Conservation (phyloP, 75 land plant genomes). For the Selaginella moellendorffii region DNA sequence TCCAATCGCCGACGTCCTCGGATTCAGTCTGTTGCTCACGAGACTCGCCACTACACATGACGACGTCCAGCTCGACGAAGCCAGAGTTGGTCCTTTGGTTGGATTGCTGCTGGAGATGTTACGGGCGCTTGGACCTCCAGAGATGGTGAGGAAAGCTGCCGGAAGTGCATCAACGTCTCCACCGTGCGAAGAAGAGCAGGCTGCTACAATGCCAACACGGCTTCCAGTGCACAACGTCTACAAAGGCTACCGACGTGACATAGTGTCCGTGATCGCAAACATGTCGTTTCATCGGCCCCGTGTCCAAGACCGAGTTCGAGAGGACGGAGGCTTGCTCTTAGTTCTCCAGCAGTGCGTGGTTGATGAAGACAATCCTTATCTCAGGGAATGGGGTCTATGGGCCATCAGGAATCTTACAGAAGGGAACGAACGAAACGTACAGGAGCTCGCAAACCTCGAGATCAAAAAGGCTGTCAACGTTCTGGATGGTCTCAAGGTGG, state of each 20-base stretch:
- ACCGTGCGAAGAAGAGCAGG: too few species aligned
- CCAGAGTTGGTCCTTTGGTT: slow-evolving; percentile 38
- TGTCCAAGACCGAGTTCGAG: slow-evolving; percentile 62
- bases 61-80: neutral
- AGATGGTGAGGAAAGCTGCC: slow-evolving; percentile 7
- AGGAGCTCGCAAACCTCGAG: slow-evolving; percentile 44
- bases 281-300: slow-evolving; percentile 35
- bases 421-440: slow-evolving; percentile 47
- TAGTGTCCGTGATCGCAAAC: slow-evolving; percentile 66
- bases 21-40: slow-evolving; percentile 8
- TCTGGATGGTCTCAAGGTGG: slow-evolving; percentile 38
- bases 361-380: slow-evolving; percentile 58
- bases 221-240: slow-evolving; percentile 28
- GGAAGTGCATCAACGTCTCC: neutral
- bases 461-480: slow-evolving; percentile 39
- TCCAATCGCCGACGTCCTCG: slow-evolving; percentile 45
- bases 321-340: slow-evolving; percentile 37
- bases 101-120: slow-evolving; percentile 39
- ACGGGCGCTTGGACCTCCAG: slow-evolving; percentile 61
- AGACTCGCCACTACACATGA: neutral
- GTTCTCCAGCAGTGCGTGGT: slow-evolving; percentile 70
- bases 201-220: slow-evolving; percentile 4
- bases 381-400: slow-evolving; percentile 82
- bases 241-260: slow-evolving; percentile 67
- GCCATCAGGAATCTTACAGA: slow-evolving; percentile 56